Base-by-base conservation (phyloP, 805 yeast species). In the Candida sphagnicola region DNA sequence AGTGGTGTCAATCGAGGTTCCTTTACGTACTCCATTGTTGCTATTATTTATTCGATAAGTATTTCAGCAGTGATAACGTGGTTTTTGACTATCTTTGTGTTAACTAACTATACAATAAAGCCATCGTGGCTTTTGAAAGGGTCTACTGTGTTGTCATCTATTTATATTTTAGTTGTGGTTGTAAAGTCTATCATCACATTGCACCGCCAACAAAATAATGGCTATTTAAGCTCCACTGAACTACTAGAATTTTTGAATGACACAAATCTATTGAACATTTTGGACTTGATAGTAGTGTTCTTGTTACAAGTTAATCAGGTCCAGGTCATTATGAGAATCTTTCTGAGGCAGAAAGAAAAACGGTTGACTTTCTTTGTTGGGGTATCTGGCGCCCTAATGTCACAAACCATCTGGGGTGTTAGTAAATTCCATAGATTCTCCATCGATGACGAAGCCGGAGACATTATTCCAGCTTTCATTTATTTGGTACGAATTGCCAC, bases 401-500 rank as follows among this genome's bases (percentile, higher is more conserved):
- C 88, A 1, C 88, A 85, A 53, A 65, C 75, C 1, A 66, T 85
- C 4, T 84, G 90, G 88, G 86, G 80, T 0, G 68, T 82, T 1
- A 72, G 89, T 12, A 76, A 75, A 4, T 79, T 81, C 48, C 57
- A 61, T 45, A 41, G 38, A 0, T 65, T 66, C 43, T 34, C 56
- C 1, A 53, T 49, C 3, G 70, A 63, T 28, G 69, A 64, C 41
- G 76, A 70, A 45, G 62, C 71, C 1, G 65, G 78, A 30, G 79
- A 80, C 14, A 75, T 82, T 17, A 50, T 85, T 11, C 85, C 90
- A 0, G 85, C 90, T 0, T 83, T 86, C 56, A 80, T 80, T 21
- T 86, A 85, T 51, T 63, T 86, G 34, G 71, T 85, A 31, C 70
- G 91, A 42, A 85, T 86, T 30, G 82, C 90, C 4, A 67, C 84